Base-by-base conservation (phyloP, 371 early-diverging fungal species). In the Syncephalastrum sp. region DNA sequence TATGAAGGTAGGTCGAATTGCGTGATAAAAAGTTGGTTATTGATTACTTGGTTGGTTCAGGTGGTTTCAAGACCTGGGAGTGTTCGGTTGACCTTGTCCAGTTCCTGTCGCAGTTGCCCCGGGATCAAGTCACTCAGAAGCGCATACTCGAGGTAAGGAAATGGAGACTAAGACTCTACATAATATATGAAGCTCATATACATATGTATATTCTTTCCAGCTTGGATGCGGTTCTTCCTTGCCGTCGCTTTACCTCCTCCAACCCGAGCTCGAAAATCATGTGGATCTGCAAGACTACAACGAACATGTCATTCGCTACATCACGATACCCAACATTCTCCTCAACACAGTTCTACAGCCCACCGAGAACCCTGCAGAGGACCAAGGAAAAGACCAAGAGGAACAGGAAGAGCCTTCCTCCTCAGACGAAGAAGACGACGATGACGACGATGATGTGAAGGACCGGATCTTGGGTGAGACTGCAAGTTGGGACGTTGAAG, bases 31-130 rank as follows among this genome's bases (percentile, higher is more conserved):
- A 5, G 33, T 33, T 15, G 10, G 21, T 51, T n/a, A 4, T 1
- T 3, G 13, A 7, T 24, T 3, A 29, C 3, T 3, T 0, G 38
- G 13, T 1, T 10, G n/a, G 58, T 5, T 10, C 42, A 70, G 75
- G 94, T 53, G 97, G 97, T 4, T 84, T 94, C 61, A 96, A 96
- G 72, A 96, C 97, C 0, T 96, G 97, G 97, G 97, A 97, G 61
- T 95, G 95, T 64, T 83, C 92, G 3, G 50, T 91, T 43, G 97
- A 97, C 71, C 75, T 97, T 53, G 85, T 91, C 16, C 65, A 81
- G 42, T 92, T 81, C 61, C 68, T 93, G 6, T 75, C 81, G 10
- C 62, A 74, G 24, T 57, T 72, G 6, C 72, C 71, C 15, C 68
- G 68, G 15, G 61, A 67, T 0, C 57, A 68, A 42, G 68, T 84